Conservation (phyloP, 306 rosid species). For the Psophocarpus tetragonolobus region DNA sequence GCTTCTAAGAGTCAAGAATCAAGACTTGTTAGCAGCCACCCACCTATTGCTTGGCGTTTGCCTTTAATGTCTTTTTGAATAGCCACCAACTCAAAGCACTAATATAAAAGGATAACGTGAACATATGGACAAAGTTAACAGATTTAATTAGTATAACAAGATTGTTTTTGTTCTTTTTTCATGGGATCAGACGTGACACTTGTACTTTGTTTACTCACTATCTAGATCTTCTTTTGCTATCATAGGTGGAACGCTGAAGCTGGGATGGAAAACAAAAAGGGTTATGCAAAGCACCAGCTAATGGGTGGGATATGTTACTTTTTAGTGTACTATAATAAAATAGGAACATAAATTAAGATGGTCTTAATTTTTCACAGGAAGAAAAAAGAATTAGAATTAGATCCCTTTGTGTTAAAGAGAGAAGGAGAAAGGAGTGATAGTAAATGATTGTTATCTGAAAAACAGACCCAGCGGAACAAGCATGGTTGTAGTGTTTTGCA, state of each 20-base stretch:
- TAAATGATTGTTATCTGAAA: neutral
- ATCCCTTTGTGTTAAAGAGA: neutral
- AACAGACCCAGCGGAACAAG: too few relatives aligned
- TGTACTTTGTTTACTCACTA: neutral
- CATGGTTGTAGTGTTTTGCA: neutral
- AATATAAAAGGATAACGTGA: neutral
- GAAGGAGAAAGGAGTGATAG: neutral
- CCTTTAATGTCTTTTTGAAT: neutral
- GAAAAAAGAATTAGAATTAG: neutral
- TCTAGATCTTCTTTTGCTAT: neutral
- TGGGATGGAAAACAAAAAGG: neutral
- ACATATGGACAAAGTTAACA: neutral
- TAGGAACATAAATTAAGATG: neutral
- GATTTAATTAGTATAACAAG: neutral
- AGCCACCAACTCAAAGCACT: conserved; percentile 26
- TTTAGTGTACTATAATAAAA: neutral
- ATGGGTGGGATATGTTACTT: too few relatives aligned
- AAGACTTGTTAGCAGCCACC: neutral
- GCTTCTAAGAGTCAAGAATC: too few relatives aligned
- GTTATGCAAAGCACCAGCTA: too few relatives aligned
- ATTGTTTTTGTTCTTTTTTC: neutral
- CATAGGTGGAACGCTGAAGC: neutral
- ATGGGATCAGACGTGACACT: neutral
- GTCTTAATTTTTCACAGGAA: neutral
- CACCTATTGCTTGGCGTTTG: neutral